Evolutionary conservation across 2,329 filamentous ascomycete genomes (phyloP).

Genomic region (Monilinia laxa): DNA sequence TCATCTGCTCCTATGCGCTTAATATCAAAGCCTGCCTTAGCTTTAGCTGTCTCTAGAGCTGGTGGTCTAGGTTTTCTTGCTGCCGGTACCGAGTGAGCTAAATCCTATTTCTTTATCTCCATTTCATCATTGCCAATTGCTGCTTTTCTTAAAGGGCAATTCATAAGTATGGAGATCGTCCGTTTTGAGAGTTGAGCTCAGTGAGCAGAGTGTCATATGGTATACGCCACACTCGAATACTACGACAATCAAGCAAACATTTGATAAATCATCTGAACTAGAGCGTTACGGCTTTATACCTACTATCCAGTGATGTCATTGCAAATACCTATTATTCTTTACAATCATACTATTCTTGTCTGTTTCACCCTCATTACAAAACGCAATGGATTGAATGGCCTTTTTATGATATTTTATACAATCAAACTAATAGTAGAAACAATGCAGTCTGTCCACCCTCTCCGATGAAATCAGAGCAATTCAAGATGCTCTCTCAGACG

Average conservation of each 20-base stretch:
- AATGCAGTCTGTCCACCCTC: conserved; percentile 12
- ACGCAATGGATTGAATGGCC: background rate
- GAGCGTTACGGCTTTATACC: background rate
- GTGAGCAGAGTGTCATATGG: background rate
- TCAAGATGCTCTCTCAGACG: conserved; percentile 21
- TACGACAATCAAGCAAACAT: background rate
- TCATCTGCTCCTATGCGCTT: conserved; percentile 68
- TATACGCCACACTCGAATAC: background rate
- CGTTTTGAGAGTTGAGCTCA: background rate
- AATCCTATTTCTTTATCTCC: background rate
- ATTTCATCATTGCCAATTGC: background rate
- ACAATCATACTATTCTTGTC: conserved; percentile 34
- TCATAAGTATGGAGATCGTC: conserved; percentile 2
- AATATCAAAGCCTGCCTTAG: conserved; percentile 56
- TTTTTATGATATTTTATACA: too few relatives aligned
- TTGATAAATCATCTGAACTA: background rate
- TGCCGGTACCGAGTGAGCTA: conserved; percentile 39
- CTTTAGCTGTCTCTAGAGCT: conserved; percentile 58
- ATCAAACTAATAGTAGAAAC: conserved; percentile 3
- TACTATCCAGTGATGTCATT: background rate
- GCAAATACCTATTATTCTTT: conserved; percentile 25
- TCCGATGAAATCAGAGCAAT: conserved; percentile 17
- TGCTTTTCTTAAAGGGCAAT: background rate
- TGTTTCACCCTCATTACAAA: background rate
- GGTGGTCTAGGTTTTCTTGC: conserved; percentile 52